Evolutionary conservation across 371 early-diverging fungal species (phyloP), one percentile per base, ranked within the genome.

Genomic region (Rhizopus sp.): DNA sequence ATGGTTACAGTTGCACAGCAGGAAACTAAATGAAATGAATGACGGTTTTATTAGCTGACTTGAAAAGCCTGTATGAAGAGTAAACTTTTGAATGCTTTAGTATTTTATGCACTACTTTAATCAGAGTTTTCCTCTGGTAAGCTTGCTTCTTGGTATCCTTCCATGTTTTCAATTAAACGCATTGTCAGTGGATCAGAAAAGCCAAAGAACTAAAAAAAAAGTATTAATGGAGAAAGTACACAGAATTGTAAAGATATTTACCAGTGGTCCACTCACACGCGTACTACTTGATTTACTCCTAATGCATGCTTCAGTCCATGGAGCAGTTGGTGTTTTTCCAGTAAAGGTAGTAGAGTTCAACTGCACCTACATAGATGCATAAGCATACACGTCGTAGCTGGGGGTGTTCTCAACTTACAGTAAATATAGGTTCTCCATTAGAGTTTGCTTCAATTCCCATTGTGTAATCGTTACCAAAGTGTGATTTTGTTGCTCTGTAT

Each of bases 281-380:
- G 79, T 75, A 5, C 68, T 67, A 39, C 63, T 66, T n/a, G 72
- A 79, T 37, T 66, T 69, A 57, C 79, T 79, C 15, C 57, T 57
- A 34, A 72, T 78, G 50, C 81, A 83, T 4, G 78, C 78, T 29
- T 78, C 80, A 9, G 83, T 83, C 83, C 83, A 83, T 17, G 83
- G 83, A 10, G 77, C 77, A 30, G 83, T 83, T 7, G 83, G 83
- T 33, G 80, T 77, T 7, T 54, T 41, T 39, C 83, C 83, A 38
- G 41, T 65, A 49, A 74, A 83, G n/a, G 63, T 53, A 5, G 69
- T 73, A 8, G 44, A 48, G 13, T 67, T 66, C 7, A 64, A 56
- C 41, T 70, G 69, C 12, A 73, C 68, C 70, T 66, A 34, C n/a
- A 7, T 29, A 15, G 40, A 4, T 15, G 13, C 7, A 7, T 7